Evolutionary conservation across 768 basidiomycete species (phyloP).

Genomic region (Pleurotus salmoneostramineus): DNA sequence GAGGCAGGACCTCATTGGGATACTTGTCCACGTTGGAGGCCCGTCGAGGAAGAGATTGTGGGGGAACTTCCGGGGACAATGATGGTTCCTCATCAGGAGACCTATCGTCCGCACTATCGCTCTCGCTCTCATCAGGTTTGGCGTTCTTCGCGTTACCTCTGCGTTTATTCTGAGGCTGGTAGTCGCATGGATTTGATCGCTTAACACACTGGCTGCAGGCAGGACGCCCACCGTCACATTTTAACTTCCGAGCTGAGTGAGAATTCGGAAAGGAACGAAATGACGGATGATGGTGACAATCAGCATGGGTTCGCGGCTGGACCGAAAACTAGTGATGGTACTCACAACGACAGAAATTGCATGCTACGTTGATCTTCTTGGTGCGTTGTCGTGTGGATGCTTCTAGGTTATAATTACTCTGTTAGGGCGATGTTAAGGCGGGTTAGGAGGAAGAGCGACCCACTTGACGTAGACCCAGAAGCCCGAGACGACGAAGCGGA

Average conservation of each 20-base stretch:
- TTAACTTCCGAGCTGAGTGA: conserved; percentile 73
- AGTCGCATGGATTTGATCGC: conserved; percentile 75
- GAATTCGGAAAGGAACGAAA: neutral
- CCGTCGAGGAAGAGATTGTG: conserved; percentile 43
- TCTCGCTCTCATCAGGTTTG: conserved; percentile 60
- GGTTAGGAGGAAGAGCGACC: conserved; percentile 16
- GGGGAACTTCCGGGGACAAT: conserved; percentile 54
- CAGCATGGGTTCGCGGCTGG: conserved; percentile 9
- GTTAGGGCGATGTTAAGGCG: conserved; percentile 4
- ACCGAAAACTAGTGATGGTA: conserved; percentile 16
- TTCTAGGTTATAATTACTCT: conserved; percentile 18
- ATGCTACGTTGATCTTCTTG: conserved; percentile 87
- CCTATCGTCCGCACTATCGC: conserved; percentile 59
- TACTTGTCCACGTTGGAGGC: conserved; percentile 45
- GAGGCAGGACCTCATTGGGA: conserved; percentile 32
- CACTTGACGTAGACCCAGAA: conserved; percentile 28
- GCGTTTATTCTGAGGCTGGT: conserved; percentile 73
- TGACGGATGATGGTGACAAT: neutral
- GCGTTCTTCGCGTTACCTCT: conserved; percentile 53
- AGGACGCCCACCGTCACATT: conserved; percentile 84
- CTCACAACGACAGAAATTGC: conserved; percentile 90
- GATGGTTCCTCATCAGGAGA: conserved; percentile 52
- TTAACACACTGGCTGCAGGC: conserved; percentile 82
- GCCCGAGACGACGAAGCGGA: conserved; percentile 15
- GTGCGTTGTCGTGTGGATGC: conserved; percentile 64